phyloP scores from a whole-genome alignment of 2,329 filamentous ascomycete genomes.

The Epicoccum sorghinum region DNA sequence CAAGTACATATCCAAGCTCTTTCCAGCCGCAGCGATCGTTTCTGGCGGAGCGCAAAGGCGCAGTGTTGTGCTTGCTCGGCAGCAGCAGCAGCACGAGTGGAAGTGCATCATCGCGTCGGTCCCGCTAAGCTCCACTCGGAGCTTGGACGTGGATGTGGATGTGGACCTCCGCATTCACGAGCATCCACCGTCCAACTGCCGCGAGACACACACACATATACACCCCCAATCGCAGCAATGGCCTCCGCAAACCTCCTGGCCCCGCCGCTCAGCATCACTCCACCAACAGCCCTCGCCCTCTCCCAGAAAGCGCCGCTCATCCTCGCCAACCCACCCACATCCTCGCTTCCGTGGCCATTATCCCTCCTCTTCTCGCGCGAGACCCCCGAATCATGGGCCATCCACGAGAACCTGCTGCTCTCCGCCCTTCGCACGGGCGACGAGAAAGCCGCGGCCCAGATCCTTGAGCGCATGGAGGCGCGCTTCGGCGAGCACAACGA shows the following conservation, averaged over 20 bases:
- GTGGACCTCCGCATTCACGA: constrained; percentile 16
- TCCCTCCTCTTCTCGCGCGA: constrained; percentile 63
- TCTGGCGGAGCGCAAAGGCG: background rate
- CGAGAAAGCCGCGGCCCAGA: constrained; percentile 75
- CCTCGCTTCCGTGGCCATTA: constrained; percentile 57
- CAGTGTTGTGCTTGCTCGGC: constrained; percentile 3
- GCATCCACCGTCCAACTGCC: constrained; percentile 6
- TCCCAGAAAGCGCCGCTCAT: constrained; percentile 54
- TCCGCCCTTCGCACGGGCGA: constrained; percentile 85
- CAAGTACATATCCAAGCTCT: constrained; percentile 5
- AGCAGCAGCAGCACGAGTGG: background rate
- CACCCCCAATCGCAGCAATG: constrained; percentile 26
- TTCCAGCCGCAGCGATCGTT: background rate
- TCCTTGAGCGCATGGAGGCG: constrained; percentile 74
- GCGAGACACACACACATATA: background rate
- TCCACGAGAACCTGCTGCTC: constrained; percentile 85
- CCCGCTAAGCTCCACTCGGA: background rate
- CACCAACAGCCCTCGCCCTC: constrained; percentile 52
- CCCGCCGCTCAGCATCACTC: constrained; percentile 49
- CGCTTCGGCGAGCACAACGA: constrained; percentile 88
- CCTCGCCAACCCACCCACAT: constrained; percentile 47
- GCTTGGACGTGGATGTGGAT: background rate
- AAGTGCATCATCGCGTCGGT: constrained; percentile 9
- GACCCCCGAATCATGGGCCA: constrained; percentile 79
- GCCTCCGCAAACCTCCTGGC: constrained; percentile 46